Conservation (phyloP, 192 early-diverging fungal species). For the Cetraspora pellucida region DNA sequence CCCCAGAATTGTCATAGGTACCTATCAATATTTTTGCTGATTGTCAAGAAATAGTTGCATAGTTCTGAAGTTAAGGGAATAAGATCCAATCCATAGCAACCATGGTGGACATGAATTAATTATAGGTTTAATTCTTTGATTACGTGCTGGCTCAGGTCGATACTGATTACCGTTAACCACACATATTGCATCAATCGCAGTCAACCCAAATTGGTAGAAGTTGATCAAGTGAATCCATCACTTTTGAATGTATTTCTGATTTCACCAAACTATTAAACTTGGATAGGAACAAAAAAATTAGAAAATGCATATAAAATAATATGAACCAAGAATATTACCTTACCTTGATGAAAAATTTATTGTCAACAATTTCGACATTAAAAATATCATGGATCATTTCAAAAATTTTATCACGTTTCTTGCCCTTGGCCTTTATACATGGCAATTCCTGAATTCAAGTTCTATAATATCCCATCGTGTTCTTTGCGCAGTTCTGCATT, state of each 20-base stretch:
- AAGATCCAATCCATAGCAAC: conserved; percentile 17
- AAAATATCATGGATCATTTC: conserved; percentile 31
- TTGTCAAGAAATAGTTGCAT: conserved; percentile 27
- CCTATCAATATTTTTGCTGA: conserved; percentile 22
- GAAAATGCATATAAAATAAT: conserved; percentile 26
- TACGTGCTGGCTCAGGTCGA: conserved; percentile 19
- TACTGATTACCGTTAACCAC: conserved; percentile 12
- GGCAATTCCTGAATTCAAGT: no score
- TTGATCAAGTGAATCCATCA: conserved; percentile 17
- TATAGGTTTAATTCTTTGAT: conserved; percentile 6
- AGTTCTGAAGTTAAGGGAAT: conserved; percentile 20
- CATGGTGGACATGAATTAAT: conserved; percentile 12
- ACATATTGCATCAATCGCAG: conserved; percentile 23
- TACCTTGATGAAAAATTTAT: conserved; percentile 28
- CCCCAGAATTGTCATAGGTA: conserved; percentile 20
- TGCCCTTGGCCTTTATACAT: conserved; percentile 26
- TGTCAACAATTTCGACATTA: conserved; percentile 25
- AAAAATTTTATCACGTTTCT: conserved; percentile 32
- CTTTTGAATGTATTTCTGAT: conserved; percentile 4
- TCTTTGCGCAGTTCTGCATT: no score
- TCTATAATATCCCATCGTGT: no score
- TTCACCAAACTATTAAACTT: conserved; percentile 19
- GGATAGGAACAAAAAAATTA: conserved; percentile 25
- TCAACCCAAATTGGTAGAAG: conserved; percentile 12
- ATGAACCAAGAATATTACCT: conserved; percentile 24